Evolutionary conservation across 2,329 filamentous ascomycete species (phyloP), one percentile per base, ranked within the genome.

Genomic region (Fusarium pseudocircinatum): DNA sequence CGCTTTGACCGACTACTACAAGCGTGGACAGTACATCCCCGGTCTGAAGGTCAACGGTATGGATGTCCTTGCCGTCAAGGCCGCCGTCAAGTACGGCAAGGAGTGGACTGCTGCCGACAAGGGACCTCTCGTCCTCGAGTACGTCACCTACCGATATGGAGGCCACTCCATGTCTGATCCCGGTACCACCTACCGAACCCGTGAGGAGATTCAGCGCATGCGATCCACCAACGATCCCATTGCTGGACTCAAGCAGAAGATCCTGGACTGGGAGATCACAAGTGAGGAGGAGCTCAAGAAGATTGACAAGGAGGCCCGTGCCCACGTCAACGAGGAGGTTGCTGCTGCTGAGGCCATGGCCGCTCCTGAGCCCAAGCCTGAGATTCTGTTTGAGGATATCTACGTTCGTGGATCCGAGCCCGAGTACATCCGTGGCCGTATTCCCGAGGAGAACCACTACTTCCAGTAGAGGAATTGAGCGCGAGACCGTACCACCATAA

Each of bases 151-250:
- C 92, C 92, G 96, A 81, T 99, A 99, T 85, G 96, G 96, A 83
- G 96, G 96, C 78, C 96, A 99, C 92, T 98, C 95, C 86, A 99
- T 99, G 96, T 98, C 96, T 82, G 96, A 99, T 85, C 96, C 96
- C 68, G 96, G 96, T 84, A 99, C 96, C 84, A 98, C 96, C 80
- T 99, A 99, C 93, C 93, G 95, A 84, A 98, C 96, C 78, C 95
- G 96, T 85, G 96, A 99, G 88, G 96, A 99, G 88, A 97, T 99
- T 82, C 96, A 98, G 89, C 95, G 96, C 85, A 99, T 99, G 96
- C 94, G 96, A 81, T 97, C 93, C 79, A 99, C 96, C 86, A 94
- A 98, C 86, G 96, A 99, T 87, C 95, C 96, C 77, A 99, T 99
- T 81, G 95, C 95, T 80, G 96, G 96, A 69, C 91, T 99, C 78